A percentile compares a stretch with the other conserved stretches of the same genome.
Evolutionary conservation across 495 filamentous ascomycete genomes (phyloP).

Genomic region (Talaromyces stipitatus): DNA sequence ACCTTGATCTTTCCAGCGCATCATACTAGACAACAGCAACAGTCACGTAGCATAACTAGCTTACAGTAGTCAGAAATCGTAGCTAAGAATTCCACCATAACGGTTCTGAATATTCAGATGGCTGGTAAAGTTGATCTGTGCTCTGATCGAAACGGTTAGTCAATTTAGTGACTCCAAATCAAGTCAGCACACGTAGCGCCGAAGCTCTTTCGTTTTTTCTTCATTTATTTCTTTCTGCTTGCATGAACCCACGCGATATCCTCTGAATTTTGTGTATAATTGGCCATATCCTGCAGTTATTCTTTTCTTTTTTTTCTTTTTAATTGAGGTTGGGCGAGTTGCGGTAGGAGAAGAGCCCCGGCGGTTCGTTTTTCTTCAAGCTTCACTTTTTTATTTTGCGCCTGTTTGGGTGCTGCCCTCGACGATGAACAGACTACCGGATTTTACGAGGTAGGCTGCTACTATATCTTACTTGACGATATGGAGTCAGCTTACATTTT

Average conservation of each 20-base stretch:
- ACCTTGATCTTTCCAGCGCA: neutral
- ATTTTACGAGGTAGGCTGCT: constrained; percentile 12
- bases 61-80: neutral
- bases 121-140: constrained; percentile 2
- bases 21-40: neutral
- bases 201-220: neutral
- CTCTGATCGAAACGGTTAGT: neutral
- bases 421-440: constrained; percentile 7
- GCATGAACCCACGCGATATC: neutral
- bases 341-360: neutral
- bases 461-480: neutral
- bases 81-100: neutral
- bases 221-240: neutral
- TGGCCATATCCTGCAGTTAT: neutral
- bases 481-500: neutral
- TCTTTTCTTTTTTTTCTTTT: neutral
- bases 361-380: neutral
- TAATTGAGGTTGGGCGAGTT: neutral
- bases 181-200: neutral
- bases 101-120: neutral
- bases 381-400: neutral
- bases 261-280: neutral
- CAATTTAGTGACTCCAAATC: neutral
- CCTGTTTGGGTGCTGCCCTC: neutral
- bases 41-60: neutral